These are phyloP conservation scores for Ceratocystiopsis minuta DNA, from an alignment of 2,329 filamentous ascomycete genomes.

Conservation along the genomic window DNA sequence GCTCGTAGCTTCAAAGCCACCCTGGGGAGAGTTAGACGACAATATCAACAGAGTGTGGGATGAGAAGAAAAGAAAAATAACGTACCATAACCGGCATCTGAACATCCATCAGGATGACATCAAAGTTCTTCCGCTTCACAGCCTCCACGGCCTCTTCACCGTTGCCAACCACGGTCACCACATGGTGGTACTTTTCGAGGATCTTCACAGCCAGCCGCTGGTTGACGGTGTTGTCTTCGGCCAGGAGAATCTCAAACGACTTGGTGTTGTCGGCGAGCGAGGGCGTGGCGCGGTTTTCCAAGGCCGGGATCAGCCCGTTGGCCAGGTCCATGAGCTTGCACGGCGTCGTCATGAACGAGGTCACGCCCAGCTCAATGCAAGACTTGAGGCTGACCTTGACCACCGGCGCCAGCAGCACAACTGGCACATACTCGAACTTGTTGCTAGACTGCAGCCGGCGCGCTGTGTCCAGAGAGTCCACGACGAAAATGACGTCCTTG, in stretches of 20 bases:
- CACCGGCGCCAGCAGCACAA: slow-evolving; percentile 75
- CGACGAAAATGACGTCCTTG: slow-evolving; percentile 92
- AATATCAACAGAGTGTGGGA: slow-evolving; percentile 1
- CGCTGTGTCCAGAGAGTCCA: slow-evolving; percentile 87
- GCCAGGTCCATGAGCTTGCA: slow-evolving; percentile 87
- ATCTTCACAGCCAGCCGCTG: slow-evolving; percentile 94
- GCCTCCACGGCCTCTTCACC: slow-evolving; percentile 82
- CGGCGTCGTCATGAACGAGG: slow-evolving; percentile 97
- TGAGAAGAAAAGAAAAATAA: slow-evolving; percentile 18
- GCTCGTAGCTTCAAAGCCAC: slow-evolving; percentile 89
- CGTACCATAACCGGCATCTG: slow-evolving; percentile 98
- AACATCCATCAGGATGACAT: slow-evolving; percentile 97
- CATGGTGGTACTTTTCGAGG: slow-evolving; percentile 87
- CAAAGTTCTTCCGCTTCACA: slow-evolving; percentile 83
- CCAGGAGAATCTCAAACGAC: slow-evolving; percentile 86
- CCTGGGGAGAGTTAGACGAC: slow-evolving; percentile 27
- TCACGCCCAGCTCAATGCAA: slow-evolving; percentile 84
- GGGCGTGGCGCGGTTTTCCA: slow-evolving; percentile 84
- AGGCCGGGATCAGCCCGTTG: slow-evolving; percentile 86
- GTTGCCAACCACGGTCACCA: slow-evolving; percentile 84
- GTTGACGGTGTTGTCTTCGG: slow-evolving; percentile 95
- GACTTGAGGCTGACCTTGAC: slow-evolving; percentile 88
- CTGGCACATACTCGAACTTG: slow-evolving; percentile 94
- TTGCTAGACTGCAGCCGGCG: slow-evolving; percentile 68
- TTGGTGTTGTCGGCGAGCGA: slow-evolving; percentile 85